Evolutionary conservation across 768 basidiomycete species (phyloP).

Genomic region (Mycena vulgaris): DNA sequence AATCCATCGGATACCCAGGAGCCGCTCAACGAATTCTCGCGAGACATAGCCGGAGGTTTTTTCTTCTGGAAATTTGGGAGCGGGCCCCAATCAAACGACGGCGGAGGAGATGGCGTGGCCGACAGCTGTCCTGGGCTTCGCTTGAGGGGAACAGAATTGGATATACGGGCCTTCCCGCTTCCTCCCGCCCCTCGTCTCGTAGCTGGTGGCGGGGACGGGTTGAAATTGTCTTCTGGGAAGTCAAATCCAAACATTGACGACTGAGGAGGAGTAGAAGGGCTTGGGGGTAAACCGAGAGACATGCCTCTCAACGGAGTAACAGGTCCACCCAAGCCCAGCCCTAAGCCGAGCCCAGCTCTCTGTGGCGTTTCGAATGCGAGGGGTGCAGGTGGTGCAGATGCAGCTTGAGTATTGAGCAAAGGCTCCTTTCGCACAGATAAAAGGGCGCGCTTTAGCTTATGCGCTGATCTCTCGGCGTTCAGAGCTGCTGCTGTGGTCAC

Average conservation of each 20-base stretch:
- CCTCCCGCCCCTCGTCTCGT: slow-evolving; percentile 53
- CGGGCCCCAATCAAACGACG: slow-evolving; percentile 75
- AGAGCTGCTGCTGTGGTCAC: slow-evolving; percentile 85
- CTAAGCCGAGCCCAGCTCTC: slow-evolving; percentile 37
- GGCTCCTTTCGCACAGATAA: slow-evolving; percentile 74
- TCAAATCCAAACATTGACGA: slow-evolving; percentile 42
- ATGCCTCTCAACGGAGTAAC: slow-evolving; percentile 6
- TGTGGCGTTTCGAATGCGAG: slow-evolving; percentile 56
- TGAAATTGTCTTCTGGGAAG: slow-evolving; percentile 60
- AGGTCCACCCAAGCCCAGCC: slow-evolving; percentile 29
- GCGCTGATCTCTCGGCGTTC: slow-evolving; percentile 83
- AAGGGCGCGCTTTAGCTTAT: slow-evolving; percentile 78
- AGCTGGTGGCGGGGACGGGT: slow-evolving; percentile 52
- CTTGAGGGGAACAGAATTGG: slow-evolving; percentile 55
- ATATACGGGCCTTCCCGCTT: slow-evolving; percentile 54
- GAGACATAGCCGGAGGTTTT: slow-evolving; percentile 41
- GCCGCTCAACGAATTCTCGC: slow-evolving; percentile 29
- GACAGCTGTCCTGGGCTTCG: slow-evolving; percentile 48
- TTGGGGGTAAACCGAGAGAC: slow-evolving; percentile 3
- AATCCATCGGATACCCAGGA: slow-evolving; percentile 40
- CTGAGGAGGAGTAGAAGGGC: slow-evolving; percentile 23
- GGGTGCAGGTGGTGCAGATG: slow-evolving; percentile 52
- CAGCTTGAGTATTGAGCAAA: slow-evolving; percentile 73
- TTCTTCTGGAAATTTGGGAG: slow-evolving; percentile 61
- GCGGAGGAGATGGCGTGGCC: slow-evolving; percentile 45